Percentiles rank a stretch among this genome's conserved stretches.
Conservation (phyloP, 106 monocot genomes). For the Vanilla planifolia region DNA sequence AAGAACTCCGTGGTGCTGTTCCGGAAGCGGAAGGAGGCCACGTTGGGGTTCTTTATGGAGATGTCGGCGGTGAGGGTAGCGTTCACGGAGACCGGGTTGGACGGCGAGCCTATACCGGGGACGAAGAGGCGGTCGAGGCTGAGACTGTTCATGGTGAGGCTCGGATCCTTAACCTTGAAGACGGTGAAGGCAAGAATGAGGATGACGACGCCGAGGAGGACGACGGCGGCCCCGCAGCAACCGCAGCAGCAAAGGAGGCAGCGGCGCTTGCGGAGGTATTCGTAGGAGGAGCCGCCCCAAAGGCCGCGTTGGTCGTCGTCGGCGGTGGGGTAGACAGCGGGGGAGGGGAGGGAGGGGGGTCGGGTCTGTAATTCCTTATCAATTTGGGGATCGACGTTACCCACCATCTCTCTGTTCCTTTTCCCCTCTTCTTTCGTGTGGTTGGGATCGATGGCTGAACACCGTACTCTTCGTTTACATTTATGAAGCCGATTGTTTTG, state of each 20-base stretch:
- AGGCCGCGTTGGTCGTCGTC: background rate
- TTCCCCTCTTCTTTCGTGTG: no score
- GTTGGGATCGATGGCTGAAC: no score
- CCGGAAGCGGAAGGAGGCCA: slow-evolving; percentile 34
- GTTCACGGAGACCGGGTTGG: slow-evolving; percentile 20
- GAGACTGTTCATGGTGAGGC: slow-evolving; percentile 24
- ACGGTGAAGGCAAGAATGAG: slow-evolving; percentile 45
- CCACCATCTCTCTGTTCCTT: no score
- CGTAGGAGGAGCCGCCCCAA: background rate
- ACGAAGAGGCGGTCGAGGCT: slow-evolving; percentile 7
- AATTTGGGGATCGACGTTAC: no score
- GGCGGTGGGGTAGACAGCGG: background rate
- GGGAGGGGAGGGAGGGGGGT: background rate
- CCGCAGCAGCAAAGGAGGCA: slow-evolving; percentile 16
- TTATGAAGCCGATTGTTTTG: no score
- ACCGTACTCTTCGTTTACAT: no score
- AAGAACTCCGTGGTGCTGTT: slow-evolving; percentile 47
- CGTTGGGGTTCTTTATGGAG: slow-evolving; percentile 60
- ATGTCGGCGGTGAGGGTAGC: slow-evolving; percentile 33
- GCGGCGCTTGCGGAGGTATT: slow-evolving; percentile 4
- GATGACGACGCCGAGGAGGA: slow-evolving; percentile 25
- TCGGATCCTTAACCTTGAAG: slow-evolving; percentile 34
- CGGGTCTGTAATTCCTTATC: background rate
- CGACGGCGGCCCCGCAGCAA: slow-evolving; percentile 17
- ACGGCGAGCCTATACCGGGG: background rate